These are phyloP conservation scores for Helianthus tuberosus DNA, from an alignment of 129 eudicot species.

Conservation along the genomic window DNA sequence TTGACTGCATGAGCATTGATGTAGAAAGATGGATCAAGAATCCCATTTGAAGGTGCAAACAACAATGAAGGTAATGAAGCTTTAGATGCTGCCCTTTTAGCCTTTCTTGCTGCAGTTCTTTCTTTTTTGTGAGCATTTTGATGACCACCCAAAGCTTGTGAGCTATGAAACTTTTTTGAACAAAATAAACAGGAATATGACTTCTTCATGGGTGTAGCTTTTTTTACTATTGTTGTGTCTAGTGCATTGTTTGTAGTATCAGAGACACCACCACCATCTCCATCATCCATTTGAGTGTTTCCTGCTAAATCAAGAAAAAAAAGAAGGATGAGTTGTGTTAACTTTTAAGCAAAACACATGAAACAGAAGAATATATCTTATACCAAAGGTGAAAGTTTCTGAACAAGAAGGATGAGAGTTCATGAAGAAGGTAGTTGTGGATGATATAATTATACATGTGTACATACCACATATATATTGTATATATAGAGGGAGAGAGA, in stretches of 20 bases:
- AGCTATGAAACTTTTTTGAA: conserved; percentile 74
- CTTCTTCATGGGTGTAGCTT: conserved; percentile 35
- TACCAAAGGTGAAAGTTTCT: conserved; percentile 21
- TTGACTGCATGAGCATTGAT: conserved; percentile 3
- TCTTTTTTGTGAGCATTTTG: conserved; percentile 92
- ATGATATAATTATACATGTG: not conserved
- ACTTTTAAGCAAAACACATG: no score
- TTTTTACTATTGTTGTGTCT: not conserved
- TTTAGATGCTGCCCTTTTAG: conserved; percentile 43
- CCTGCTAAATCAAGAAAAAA: conserved; percentile 12
- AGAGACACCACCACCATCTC: conserved; percentile 34
- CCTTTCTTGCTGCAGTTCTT: conserved; percentile 66
- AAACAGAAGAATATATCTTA: no score
- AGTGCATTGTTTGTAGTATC: not conserved
- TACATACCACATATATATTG: not conserved
- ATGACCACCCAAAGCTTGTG: conserved; percentile 86
- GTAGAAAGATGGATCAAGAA: not conserved
- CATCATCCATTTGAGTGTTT: conserved; percentile 47
- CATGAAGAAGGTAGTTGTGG: conserved; percentile 31
- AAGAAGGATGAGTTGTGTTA: no score
- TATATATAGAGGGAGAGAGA: not conserved
- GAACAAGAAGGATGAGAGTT: conserved; percentile 30
- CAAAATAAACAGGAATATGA: conserved; percentile 70
- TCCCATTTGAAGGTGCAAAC: not conserved
- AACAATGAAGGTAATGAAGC: not conserved